These are phyloP conservation scores for Talaromyces sp. DNA, from an alignment of 2,329 filamentous ascomycete species.

Conservation along the genomic window DNA sequence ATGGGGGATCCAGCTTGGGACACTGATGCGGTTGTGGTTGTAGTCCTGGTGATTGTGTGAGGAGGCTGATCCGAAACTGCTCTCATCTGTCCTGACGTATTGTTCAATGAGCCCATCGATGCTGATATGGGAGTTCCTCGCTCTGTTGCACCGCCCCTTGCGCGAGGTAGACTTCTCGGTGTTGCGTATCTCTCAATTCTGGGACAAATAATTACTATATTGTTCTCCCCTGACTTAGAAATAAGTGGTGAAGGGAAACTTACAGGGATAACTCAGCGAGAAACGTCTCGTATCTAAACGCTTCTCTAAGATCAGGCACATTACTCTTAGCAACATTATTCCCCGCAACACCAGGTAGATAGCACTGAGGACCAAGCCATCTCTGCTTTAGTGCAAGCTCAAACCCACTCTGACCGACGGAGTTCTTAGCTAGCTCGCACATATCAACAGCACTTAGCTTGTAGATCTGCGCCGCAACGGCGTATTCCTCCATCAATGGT, in stretches of 20 bases:
- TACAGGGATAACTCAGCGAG: constrained; percentile 81
- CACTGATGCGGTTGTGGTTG: constrained; percentile 3
- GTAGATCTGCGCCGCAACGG: constrained; percentile 96
- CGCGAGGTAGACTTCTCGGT: background rate
- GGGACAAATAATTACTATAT: constrained; percentile 1
- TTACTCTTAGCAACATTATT: constrained; percentile 97
- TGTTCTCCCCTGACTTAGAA: background rate
- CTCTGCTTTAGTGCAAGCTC: constrained; percentile 83
- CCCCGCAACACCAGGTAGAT: constrained; percentile 73
- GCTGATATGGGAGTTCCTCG: constrained; percentile 4
- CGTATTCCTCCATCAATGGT: constrained; percentile 95
- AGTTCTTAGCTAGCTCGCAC: constrained; percentile 97
- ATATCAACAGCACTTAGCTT: constrained; percentile 96
- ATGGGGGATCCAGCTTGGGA: constrained; percentile 5
- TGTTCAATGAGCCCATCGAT: background rate
- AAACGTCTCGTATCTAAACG: constrained; percentile 83
- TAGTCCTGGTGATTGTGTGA: background rate
- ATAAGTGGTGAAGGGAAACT: constrained; percentile 25
- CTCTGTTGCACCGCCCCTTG: background rate
- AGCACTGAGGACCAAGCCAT: constrained; percentile 80
- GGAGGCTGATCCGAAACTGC: background rate
- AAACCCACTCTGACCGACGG: constrained; percentile 90
- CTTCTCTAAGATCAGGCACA: constrained; percentile 86
- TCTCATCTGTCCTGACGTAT: background rate
- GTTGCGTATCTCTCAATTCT: constrained; percentile 31